phyloP scores from a whole-genome alignment of 495 filamentous ascomycete genomes.

The Corynascus novoguineensis region DNA sequence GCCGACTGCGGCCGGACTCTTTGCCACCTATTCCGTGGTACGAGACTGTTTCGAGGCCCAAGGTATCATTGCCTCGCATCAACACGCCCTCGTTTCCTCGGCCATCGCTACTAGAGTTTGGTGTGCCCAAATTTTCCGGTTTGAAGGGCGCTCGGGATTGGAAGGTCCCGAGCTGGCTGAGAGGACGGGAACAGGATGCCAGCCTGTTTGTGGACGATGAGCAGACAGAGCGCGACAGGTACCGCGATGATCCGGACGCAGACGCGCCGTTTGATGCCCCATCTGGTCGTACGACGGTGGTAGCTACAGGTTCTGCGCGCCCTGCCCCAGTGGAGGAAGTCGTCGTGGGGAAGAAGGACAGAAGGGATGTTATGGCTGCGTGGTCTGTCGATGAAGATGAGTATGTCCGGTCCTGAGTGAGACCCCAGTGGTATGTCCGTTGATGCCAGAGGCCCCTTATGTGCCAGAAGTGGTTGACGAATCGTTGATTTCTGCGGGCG shows the following conservation, averaged over 20 bases:
- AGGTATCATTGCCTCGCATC: constrained; percentile 13
- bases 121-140: constrained; percentile 7
- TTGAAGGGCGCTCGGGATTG: constrained; percentile 22
- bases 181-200: constrained; percentile 14
- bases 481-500: not conserved
- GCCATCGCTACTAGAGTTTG: constrained; percentile 7
- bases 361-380: not conserved
- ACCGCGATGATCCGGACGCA: constrained; percentile 23
- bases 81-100: constrained; percentile 5
- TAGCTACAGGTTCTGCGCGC: not conserved
- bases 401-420: not conserved
- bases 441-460: too few species aligned
- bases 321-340: constrained; percentile 17
- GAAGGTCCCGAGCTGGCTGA: constrained; percentile 31
- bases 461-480: too few species aligned
- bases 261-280: constrained; percentile 4
- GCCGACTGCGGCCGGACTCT: constrained; percentile 30
- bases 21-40: constrained; percentile 35
- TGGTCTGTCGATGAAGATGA: not conserved
- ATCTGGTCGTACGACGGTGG: not conserved
- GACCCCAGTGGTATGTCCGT: not conserved
- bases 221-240: constrained; percentile 17
- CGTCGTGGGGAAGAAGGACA: constrained; percentile 20
- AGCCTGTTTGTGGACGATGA: constrained; percentile 30
- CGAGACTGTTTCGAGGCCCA: constrained; percentile 27